Evolutionary conservation across 306 rosid genomes (phyloP).

Genomic region (Crotalaria pallida): DNA sequence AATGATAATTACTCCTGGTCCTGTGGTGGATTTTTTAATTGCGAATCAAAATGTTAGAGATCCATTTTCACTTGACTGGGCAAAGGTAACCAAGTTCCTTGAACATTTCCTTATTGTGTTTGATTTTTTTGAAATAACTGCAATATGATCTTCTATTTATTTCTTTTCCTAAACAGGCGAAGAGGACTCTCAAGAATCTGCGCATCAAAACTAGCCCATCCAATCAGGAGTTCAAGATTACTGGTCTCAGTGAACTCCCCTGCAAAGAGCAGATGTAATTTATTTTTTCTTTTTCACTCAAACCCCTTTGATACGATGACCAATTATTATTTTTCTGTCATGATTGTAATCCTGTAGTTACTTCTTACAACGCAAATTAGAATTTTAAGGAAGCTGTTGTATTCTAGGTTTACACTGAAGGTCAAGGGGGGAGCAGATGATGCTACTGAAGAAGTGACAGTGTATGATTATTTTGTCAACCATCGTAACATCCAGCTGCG

Average conservation of each 20-base stretch:
- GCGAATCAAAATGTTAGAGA: constrained; percentile 71
- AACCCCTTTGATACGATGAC: background rate
- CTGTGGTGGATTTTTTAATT: constrained; percentile 85
- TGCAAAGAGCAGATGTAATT: constrained; percentile 70
- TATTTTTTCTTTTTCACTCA: background rate
- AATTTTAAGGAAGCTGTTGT: background rate
- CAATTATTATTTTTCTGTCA: background rate
- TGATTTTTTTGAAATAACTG: background rate
- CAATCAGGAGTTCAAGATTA: constrained; percentile 71
- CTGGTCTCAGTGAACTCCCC: constrained; percentile 74
- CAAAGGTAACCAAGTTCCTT: constrained; percentile 45
- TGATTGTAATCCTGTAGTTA: background rate
- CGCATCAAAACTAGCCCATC: constrained; percentile 67
- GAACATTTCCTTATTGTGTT: background rate
- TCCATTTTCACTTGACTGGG: constrained; percentile 73
- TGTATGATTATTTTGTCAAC: constrained; percentile 74
- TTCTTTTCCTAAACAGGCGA: constrained; percentile 55
- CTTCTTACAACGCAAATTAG: background rate
- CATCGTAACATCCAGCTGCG: constrained; percentile 48
- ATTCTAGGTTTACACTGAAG: constrained; percentile 58
- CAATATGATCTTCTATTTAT: background rate
- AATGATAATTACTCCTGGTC: constrained; percentile 82
- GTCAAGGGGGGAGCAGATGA: constrained; percentile 38
- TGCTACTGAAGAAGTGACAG: constrained; percentile 56
- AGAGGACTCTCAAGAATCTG: constrained; percentile 69